Evolutionary conservation across 352 stramenopile species (phyloP), one percentile per base, ranked within the genome.

Genomic region (Pythium brassicae): DNA sequence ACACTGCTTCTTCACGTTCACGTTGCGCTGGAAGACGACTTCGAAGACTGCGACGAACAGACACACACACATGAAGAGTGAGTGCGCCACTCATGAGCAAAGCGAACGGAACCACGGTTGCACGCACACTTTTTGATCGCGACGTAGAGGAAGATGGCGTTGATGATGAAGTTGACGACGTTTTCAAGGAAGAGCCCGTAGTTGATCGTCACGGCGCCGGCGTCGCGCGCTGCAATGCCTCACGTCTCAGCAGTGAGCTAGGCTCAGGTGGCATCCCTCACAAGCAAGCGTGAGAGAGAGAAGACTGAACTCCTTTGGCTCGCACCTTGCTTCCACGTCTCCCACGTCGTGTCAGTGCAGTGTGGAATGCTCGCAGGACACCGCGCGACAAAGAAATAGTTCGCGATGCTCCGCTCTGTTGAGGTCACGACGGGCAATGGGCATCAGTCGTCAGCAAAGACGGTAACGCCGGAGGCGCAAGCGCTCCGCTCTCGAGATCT

Each of bases 141-240:
- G 45, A 86, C 59, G 64, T 86, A 89, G 27, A 89, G 65, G 53
- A 89, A 89, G 22, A 89, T 63, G 9, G 78, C 76, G 43, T 87
- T 85, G 59, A 84, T 83, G 57, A 87, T 50, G 50, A 89, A 89
- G 57, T 89, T 89, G 59, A 89, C 62, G 45, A 86, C 61, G 65
- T 89, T 89, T 55, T 89, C 76, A 1, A 73, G 27, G 48, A 89
- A 89, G 22, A 81, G 57, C 0, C 78, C 78, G 61, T 86, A 87
- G 62, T 89, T 89, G 65, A 89, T 65, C 42, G 78, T 89, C 22
- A 87, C 65, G 0, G 78, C 78, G 8, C 78, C 78, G 3, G 72
- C 65, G 19, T 82, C 74, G 42, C 76, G 74, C 25, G 78, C 78
- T 86, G 32, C 15, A 50, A 12, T 12, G 19, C 15, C 5, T 20